phyloP scores from a whole-genome alignment of 371 early-diverging fungal genomes.

The Lichtheimia ramosa region DNA sequence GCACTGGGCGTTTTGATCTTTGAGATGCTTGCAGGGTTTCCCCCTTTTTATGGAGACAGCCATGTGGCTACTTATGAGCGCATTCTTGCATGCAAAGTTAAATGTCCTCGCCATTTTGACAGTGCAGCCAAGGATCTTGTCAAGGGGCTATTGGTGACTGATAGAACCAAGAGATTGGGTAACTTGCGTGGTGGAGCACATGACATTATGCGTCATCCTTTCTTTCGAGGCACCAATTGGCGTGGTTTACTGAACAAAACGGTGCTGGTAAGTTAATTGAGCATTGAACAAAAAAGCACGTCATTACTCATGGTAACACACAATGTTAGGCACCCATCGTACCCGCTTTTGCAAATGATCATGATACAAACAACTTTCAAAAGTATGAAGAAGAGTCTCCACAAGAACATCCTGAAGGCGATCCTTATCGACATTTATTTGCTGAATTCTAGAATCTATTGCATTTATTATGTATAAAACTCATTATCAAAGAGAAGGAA shows the following conservation, averaged over 20 bases:
- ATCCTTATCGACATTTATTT: slow-evolving; percentile 45
- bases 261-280: slow-evolving; percentile 42
- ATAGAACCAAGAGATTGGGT: slow-evolving; percentile 76
- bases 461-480: background rate
- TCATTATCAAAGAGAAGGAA: no score
- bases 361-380: slow-evolving; percentile 72
- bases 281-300: background rate
- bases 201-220: slow-evolving; percentile 81
- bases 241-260: slow-evolving; percentile 64
- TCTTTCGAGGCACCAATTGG: slow-evolving; percentile 88
- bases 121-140: slow-evolving; percentile 73
- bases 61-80: slow-evolving; percentile 84
- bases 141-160: slow-evolving; percentile 69
- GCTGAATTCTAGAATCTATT: slow-evolving; percentile 28
- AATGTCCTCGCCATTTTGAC: slow-evolving; percentile 78
- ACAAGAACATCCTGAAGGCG: slow-evolving; percentile 29
- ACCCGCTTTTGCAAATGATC: slow-evolving; percentile 58
- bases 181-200: slow-evolving; percentile 50
- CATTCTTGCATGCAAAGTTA: slow-evolving; percentile 72
- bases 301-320: background rate
- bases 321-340: slow-evolving; percentile 55
- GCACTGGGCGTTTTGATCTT: slow-evolving; percentile 97
- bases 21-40: slow-evolving; percentile 93
- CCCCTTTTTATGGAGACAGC: slow-evolving; percentile 97
- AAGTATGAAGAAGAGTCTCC: slow-evolving; percentile 52